Conservation (phyloP, 1,139 yeast species). For the Geotrichum macrosporum region DNA sequence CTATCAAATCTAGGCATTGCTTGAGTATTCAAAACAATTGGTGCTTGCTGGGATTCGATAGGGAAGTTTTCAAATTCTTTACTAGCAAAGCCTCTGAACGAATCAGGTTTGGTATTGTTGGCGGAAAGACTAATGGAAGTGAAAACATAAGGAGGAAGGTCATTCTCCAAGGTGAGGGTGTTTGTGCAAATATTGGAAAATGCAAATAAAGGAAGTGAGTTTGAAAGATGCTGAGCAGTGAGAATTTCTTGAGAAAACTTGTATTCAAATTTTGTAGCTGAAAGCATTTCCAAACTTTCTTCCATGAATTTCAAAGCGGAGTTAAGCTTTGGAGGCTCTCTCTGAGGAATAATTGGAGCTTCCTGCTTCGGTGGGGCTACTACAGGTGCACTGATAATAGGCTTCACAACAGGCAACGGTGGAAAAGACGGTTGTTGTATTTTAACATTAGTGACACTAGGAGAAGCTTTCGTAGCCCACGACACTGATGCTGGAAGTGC, state of each 20-base stretch:
- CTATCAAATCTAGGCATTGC: not conserved
- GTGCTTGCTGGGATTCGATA: not conserved
- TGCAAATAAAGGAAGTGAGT: slow-evolving; percentile 13
- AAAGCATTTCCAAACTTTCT: slow-evolving; percentile 35
- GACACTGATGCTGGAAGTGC: slow-evolving; percentile 40
- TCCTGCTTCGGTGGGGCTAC: slow-evolving; percentile 19
- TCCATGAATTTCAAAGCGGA: slow-evolving; percentile 35
- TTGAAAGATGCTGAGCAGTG: slow-evolving; percentile 5
- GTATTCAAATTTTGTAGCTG: slow-evolving; percentile 21
- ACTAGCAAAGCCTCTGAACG: not conserved
- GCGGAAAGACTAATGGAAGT: slow-evolving; percentile 24
- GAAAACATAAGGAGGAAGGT: slow-evolving; percentile 26
- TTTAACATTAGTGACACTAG: slow-evolving; percentile 21
- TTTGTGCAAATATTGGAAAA: slow-evolving; percentile 24
- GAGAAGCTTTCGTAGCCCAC: slow-evolving; percentile 39
- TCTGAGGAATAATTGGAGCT: slow-evolving; percentile 23
- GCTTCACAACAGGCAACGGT: slow-evolving; percentile 34
- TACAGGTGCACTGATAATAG: slow-evolving; percentile 29
- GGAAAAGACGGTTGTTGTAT: slow-evolving; percentile 30
- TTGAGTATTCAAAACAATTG: not conserved
- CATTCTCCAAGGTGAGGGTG: slow-evolving; percentile 24
- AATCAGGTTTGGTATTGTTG: not conserved
- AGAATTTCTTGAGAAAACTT: slow-evolving; percentile 11
- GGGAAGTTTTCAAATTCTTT: not conserved
- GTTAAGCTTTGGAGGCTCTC: slow-evolving; percentile 33